phyloP scores from a whole-genome alignment of 768 basidiomycete genomes.

The Russula sp. region DNA sequence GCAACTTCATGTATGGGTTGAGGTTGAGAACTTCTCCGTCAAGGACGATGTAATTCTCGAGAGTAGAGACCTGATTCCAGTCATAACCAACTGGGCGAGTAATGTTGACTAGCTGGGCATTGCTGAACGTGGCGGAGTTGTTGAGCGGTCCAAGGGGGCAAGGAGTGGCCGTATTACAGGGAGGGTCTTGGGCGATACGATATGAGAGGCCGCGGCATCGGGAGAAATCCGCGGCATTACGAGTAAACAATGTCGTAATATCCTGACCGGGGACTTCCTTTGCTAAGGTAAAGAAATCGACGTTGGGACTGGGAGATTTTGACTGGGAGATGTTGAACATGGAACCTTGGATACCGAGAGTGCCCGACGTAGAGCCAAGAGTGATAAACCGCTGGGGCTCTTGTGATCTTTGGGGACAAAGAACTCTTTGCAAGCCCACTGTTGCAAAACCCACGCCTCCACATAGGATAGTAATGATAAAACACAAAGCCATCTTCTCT shows the following conservation, averaged over 20 bases:
- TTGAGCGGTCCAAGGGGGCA: conserved; percentile 66
- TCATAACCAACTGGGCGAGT: conserved; percentile 73
- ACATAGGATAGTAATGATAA: conserved; percentile 76
- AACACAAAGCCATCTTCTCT: conserved; percentile 92
- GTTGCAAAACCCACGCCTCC: conserved; percentile 83
- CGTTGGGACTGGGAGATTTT: conserved; percentile 32
- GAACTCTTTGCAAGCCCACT: conserved; percentile 86
- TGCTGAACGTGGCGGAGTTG: conserved; percentile 44
- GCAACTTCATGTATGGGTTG: conserved; percentile 71
- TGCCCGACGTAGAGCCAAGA: conserved; percentile 50
- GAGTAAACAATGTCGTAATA: conserved; percentile 80
- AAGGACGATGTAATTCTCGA: conserved; percentile 74
- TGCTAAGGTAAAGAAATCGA: conserved; percentile 55
- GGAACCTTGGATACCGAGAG: conserved; percentile 69
- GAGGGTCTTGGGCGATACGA: conserved; percentile 62
- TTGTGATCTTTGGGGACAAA: conserved; percentile 61
- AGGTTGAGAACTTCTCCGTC: conserved; percentile 95
- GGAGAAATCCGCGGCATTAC: conserved; percentile 55
- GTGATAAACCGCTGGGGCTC: conserved; percentile 38
- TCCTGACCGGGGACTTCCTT: conserved; percentile 67
- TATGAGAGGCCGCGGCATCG: conserved; percentile 57
- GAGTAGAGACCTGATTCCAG: conserved; percentile 78
- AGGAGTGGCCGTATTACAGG: conserved; percentile 51
- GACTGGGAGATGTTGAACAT: conserved; percentile 67
- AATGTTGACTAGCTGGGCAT: conserved; percentile 62